Evolutionary conservation across 73 alveolate species (phyloP), one percentile per base, ranked within the genome.

Genomic region (Urostyla sp.): DNA sequence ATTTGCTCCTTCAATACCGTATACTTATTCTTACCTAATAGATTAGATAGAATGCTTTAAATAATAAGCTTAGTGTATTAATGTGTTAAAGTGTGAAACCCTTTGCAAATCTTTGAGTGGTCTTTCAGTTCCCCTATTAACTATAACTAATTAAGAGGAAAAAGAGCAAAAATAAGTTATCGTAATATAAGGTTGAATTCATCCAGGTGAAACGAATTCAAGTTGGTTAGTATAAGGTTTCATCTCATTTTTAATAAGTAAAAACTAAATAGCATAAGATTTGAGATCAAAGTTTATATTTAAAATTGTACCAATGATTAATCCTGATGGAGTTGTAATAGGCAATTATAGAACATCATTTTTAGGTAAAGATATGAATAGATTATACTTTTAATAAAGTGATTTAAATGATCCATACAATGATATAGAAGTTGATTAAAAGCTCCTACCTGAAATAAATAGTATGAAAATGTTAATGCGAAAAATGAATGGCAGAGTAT

Each of bases 1-100:
- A 67, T 85, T 95, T 51, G 98, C 99, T 26, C 89, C 88, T 78
- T 78, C 97, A 55, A 78, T 91, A 24, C 99, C 99, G 11, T 95
- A 88, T 72, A 89, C 97, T 0, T 94, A 90, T 66, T 76, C 96
- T 0, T 37, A 46, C 18, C 54, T 69, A 5, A 18, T 37, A 21
- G 40, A 69, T 21, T 30, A 23, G 20, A 69, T 69, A 28, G 52
- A 69, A 27, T n/a, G 10, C 24, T 69, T 46, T 32, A 69, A 69
- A 32, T 16, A 69, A 35, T 1, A 21, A 27, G 27, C 44, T 28
- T 21, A 46, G 2, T 69, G 49, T 28, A 30, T 34, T 28, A 18
- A 45, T 46, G 69, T 49, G 4, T 48, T 69, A 46, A 69, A 48
- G 24, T 48, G 57, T 46, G n/a, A 56, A 1, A 26, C 72, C 2